These are phyloP conservation scores for Plasmopara muralis DNA, from an alignment of 352 stramenopile species.

Conservation along the genomic window DNA sequence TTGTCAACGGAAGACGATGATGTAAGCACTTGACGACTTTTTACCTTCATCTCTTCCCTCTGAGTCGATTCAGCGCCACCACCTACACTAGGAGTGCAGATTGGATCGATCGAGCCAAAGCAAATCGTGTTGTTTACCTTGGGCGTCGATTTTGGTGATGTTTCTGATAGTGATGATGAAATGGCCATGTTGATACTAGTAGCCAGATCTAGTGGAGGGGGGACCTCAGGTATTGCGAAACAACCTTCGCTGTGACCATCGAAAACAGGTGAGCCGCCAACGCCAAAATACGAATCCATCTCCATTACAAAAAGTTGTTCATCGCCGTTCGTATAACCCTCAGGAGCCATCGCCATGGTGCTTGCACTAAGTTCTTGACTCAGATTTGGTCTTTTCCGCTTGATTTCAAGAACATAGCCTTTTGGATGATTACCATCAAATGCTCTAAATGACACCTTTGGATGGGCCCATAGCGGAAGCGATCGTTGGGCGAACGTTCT, in stretches of 20 bases:
- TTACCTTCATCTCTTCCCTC: conserved; percentile 37
- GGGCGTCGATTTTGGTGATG: conserved; percentile 22
- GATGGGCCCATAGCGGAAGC: conserved; percentile 68
- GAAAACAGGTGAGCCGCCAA: conserved; percentile 74
- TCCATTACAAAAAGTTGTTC: conserved; percentile 80
- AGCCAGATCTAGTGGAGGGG: conserved; percentile 47
- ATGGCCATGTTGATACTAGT: conserved; percentile 79
- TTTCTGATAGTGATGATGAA: conserved; percentile 49
- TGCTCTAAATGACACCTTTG: conserved; percentile 63
- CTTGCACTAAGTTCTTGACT: conserved; percentile 30
- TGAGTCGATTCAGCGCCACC: conserved; percentile 17
- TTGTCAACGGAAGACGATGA: conserved; percentile 12
- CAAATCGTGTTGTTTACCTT: conserved; percentile 33
- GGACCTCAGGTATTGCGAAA: conserved; percentile 32
- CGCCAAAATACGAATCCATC: conserved; percentile 84
- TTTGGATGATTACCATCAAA: conserved; percentile 42
- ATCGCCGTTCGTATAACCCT: conserved; percentile 34
- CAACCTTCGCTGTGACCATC: conserved; percentile 23
- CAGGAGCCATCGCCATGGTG: conserved; percentile 20
- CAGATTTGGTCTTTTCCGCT: conserved; percentile 59
- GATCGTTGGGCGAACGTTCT: conserved; percentile 57
- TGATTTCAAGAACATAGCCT: conserved; percentile 60
- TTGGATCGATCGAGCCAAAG: conserved; percentile 19
- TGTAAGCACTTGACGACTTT: conserved; percentile 17
- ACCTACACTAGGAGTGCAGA: conserved; percentile 4